phyloP scores from a whole-genome alignment of 1,284 basidiomycete genomes.

The Mycena citricolor region DNA sequence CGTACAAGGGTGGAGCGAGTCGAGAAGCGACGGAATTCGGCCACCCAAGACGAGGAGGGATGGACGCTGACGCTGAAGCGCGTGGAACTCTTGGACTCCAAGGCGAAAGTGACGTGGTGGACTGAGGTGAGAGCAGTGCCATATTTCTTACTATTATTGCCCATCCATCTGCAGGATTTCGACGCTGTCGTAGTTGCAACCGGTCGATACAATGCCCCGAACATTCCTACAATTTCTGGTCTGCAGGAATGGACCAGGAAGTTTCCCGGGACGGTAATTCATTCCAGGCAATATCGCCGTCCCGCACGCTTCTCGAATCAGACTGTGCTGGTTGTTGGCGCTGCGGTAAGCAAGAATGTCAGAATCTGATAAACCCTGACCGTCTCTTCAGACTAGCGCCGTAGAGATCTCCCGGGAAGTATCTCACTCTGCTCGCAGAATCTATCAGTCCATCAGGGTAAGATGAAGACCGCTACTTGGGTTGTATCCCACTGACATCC shows the following conservation, averaged over 20 bases:
- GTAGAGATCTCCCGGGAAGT: conserved; percentile 43
- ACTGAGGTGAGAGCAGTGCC: conserved; percentile 33
- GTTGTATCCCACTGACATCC: background rate
- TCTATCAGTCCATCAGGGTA: conserved; percentile 39
- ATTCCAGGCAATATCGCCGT: conserved; percentile 46
- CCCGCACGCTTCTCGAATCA: conserved; percentile 40
- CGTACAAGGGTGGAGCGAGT: conserved; percentile 50
- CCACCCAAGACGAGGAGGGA: conserved; percentile 33
- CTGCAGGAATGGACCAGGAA: conserved; percentile 36
- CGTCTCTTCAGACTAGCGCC: conserved; percentile 35
- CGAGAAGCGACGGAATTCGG: conserved; percentile 36
- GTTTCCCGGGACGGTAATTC: conserved; percentile 38
- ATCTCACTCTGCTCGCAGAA: conserved; percentile 31
- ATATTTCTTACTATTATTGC: too few species aligned
- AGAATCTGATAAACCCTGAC: conserved; percentile 4
- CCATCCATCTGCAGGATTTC: conserved; percentile 38
- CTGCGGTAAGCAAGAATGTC: conserved; percentile 31
- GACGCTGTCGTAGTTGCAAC: conserved; percentile 48
- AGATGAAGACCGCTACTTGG: conserved; percentile 11
- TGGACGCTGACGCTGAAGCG: conserved; percentile 41
- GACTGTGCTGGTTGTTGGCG: conserved; percentile 48
- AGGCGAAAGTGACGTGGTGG: conserved; percentile 37
- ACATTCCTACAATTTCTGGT: conserved; percentile 40
- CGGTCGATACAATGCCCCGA: conserved; percentile 46
- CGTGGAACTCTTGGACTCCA: conserved; percentile 26